Percentiles rank a stretch among this genome's conserved stretches.
Conservation (phyloP, 768 basidiomycete genomes). For the Hygrocybe coccinea region DNA sequence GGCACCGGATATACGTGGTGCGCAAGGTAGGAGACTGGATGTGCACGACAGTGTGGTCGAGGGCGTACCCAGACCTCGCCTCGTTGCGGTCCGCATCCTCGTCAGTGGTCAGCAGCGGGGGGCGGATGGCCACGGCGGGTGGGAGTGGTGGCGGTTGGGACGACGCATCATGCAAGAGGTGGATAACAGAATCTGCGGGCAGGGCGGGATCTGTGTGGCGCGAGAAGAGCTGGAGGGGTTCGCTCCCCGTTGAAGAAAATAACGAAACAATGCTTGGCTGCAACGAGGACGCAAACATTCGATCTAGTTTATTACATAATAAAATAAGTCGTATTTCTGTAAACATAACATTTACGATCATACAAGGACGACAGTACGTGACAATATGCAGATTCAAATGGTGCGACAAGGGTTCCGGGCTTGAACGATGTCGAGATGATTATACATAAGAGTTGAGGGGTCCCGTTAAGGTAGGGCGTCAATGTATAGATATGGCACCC, state of each 20-base stretch:
- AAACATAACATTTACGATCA: too few relatives aligned
- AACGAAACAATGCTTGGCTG: slow-evolving; percentile 65
- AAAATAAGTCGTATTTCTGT: too few relatives aligned
- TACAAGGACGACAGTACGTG: too few relatives aligned
- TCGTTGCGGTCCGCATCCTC: slow-evolving; percentile 22
- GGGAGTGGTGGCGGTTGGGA: slow-evolving; percentile 46
- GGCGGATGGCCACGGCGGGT: slow-evolving; percentile 46
- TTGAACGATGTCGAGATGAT: too few relatives aligned
- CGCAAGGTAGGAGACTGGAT: slow-evolving; percentile 71
- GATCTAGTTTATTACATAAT: neutral
- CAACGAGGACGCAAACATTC: slow-evolving; percentile 53
- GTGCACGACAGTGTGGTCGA: slow-evolving; percentile 70
- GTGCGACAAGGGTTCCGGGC: too few relatives aligned
- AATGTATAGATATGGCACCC: too few relatives aligned
- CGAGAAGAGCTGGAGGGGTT: slow-evolving; percentile 56
- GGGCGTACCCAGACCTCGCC: slow-evolving; percentile 29
- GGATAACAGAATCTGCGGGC: slow-evolving; percentile 59
- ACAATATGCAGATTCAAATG: too few relatives aligned
- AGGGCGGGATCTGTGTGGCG: slow-evolving; percentile 43
- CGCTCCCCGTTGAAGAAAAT: slow-evolving; percentile 67
- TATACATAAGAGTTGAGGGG: too few relatives aligned
- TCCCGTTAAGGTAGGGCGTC: too few relatives aligned
- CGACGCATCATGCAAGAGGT: slow-evolving; percentile 55
- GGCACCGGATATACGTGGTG: slow-evolving; percentile 64
- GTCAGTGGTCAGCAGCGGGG: neutral